These are phyloP conservation scores for Akanthomyces uredinophilus DNA, from an alignment of 2,329 filamentous ascomycete species.

Conservation along the genomic window DNA sequence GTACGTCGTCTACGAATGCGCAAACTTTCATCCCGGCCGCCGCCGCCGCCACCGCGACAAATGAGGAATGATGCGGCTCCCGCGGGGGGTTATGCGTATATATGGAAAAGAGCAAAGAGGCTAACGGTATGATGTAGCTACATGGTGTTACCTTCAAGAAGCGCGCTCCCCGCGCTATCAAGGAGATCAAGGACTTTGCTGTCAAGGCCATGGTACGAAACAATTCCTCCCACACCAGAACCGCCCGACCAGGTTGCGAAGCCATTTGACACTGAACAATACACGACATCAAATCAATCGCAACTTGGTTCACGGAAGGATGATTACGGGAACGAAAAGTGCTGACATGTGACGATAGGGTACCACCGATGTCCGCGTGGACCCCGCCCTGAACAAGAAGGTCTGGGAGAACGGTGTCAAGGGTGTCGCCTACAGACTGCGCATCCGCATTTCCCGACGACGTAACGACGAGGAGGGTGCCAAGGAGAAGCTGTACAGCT, in stretches of 20 bases:
- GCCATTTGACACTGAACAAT: not conserved
- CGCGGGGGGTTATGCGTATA: not conserved
- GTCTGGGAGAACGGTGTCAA: slow-evolving; percentile 99
- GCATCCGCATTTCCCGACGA: slow-evolving; percentile 97
- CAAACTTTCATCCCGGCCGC: not conserved
- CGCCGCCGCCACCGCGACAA: not conserved
- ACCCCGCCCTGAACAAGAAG: slow-evolving; percentile 99
- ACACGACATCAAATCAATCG: not conserved
- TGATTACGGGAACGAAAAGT: not conserved
- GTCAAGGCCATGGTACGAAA: slow-evolving; percentile 86
- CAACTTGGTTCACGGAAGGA: not conserved
- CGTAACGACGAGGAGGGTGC: slow-evolving; percentile 99
- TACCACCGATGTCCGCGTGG: slow-evolving; percentile 93
- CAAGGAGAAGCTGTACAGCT: slow-evolving; percentile 99
- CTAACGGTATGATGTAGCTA: slow-evolving; percentile 53
- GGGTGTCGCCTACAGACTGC: slow-evolving; percentile 95
- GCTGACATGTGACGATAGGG: slow-evolving; percentile 52
- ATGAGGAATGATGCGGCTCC: not conserved
- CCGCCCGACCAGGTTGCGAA: slow-evolving; percentile 7
- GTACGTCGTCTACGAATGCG: slow-evolving; percentile 27
- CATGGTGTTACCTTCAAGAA: slow-evolving; percentile 99
- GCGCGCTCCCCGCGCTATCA: slow-evolving; percentile 95
- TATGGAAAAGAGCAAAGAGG: not conserved
- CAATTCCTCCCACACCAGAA: not conserved
- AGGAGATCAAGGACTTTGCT: slow-evolving; percentile 98